Evolutionary conservation across 192 early-diverging fungal species (phyloP), one percentile per base, ranked within the genome.

Genomic region (Thamnidium elegans): DNA sequence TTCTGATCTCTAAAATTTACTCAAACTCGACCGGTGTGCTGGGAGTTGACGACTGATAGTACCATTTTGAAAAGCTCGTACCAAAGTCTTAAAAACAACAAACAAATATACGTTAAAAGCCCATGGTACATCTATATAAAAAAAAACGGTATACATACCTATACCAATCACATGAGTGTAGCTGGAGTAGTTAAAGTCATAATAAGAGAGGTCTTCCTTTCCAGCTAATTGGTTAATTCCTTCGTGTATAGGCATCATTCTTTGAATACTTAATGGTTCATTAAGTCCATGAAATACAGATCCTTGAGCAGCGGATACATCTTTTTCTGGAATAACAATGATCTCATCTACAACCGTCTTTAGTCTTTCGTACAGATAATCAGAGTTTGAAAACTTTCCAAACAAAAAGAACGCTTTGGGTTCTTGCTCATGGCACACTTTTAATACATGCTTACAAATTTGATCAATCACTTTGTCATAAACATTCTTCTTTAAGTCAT

Each of bases 11-110:
- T 26, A 26, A 26, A 21, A 2, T 36, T 45, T 59, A 59, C 58
- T 76, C 74, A 9, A 74, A 55, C 0, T 74, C 64, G 26, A 67
- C 69, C 32, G 64, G 62, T n/a, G 72, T 66, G 19, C 72, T 61
- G 13, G 67, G 62, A 65, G 71, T 66, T 4, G 72, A 62, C 53
- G 70, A 71, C 8, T 65, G 50, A 47, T 72, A 73, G 14, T 59
- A 59, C 58, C 58, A 59, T 14, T 59, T 59, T 6, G 58, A 44
- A 43, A 42, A 44, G 14, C 58, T 59, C 10, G 58, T 59, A 20
- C 58, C 58, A 45, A 59, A 59, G 15, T 59, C 58, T 59, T 19
- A 59, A 19, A 44, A n/a, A 39, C 15, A 19, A 11, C 5, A 39
- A n/a, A 56, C 31, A 55, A 14, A 55, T 9, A 39, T 26, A 26